phyloP scores from a whole-genome alignment of 306 rosid genomes.

The Sesbania bispinosa region DNA sequence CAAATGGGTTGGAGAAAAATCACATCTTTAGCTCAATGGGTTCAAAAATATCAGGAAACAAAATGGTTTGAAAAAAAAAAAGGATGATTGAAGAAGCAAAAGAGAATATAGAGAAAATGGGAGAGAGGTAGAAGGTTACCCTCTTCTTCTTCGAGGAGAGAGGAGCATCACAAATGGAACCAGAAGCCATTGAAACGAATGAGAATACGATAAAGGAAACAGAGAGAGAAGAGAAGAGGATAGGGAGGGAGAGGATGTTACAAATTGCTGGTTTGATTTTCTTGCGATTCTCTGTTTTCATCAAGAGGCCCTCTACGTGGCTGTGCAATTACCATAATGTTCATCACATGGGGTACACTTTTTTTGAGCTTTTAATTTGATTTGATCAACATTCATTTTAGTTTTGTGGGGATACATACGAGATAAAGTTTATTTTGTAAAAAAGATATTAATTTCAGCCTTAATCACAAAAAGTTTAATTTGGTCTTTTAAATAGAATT shows the following conservation, averaged over 20 bases:
- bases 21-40: background rate
- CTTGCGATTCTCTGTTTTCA: constrained; percentile 2
- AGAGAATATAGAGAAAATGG: background rate
- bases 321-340: constrained; percentile 3
- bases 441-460: too few relatives aligned
- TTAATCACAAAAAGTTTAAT: too few relatives aligned
- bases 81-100: background rate
- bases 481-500: too few relatives aligned
- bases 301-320: constrained; percentile 12
- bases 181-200: constrained; percentile 41
- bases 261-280: constrained; percentile 27
- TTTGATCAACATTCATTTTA: too few relatives aligned
- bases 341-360: too few relatives aligned
- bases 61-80: background rate
- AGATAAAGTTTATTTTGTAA: too few relatives aligned
- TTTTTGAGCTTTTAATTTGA: too few relatives aligned
- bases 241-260: constrained; percentile 63
- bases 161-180: constrained; percentile 28
- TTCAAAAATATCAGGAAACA: background rate
- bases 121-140: constrained; percentile 3
- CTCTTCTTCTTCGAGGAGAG: constrained; percentile 49
- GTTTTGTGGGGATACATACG: too few relatives aligned
- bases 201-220: background rate
- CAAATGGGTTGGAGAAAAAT: background rate
- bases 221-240: constrained; percentile 12